Evolutionary conservation across 1,284 basidiomycete species (phyloP).

Genomic region (Apiotrichum domesticum): DNA sequence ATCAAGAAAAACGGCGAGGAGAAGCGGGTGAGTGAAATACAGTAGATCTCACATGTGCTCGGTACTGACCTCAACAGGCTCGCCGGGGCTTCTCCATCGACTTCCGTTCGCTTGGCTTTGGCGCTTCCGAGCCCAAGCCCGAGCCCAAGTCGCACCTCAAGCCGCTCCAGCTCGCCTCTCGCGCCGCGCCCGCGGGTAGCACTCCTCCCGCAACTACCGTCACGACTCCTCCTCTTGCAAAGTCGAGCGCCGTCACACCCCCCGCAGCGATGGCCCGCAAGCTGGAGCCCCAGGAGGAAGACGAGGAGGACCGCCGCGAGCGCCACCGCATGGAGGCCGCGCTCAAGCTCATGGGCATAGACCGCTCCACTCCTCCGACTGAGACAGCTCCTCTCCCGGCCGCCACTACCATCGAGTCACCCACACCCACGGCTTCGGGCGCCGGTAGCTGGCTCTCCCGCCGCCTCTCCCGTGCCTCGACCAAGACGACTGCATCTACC

Average conservation of each 20-base stretch:
- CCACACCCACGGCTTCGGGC: background rate
- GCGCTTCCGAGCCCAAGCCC: conserved; percentile 16
- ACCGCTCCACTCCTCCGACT: conserved; percentile 31
- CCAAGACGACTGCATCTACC: background rate
- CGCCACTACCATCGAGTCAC: background rate
- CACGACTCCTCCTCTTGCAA: background rate
- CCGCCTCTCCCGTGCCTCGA: conserved; percentile 7
- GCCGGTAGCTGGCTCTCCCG: conserved; percentile 8
- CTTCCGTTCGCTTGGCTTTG: conserved; percentile 42
- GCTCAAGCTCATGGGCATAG: conserved; percentile 87
- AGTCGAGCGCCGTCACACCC: background rate
- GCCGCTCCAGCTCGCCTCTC: conserved; percentile 27
- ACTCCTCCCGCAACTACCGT: background rate
- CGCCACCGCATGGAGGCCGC: conserved; percentile 76
- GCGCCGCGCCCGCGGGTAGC: conserved; percentile 9
- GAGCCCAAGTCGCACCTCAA: conserved; percentile 25
- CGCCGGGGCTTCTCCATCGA: conserved; percentile 44
- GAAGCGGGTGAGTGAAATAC: conserved; percentile 21
- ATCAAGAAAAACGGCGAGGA: conserved; percentile 13
- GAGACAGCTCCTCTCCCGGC: background rate
- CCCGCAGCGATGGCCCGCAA: conserved; percentile 43
- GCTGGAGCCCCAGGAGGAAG: conserved; percentile 63
- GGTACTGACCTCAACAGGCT: conserved; percentile 16
- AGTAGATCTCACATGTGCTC: too few species aligned
- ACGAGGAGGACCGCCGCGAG: conserved; percentile 78